These are phyloP conservation scores for Pyronema domesticum DNA, from an alignment of 495 filamentous ascomycete species.

Conservation along the genomic window DNA sequence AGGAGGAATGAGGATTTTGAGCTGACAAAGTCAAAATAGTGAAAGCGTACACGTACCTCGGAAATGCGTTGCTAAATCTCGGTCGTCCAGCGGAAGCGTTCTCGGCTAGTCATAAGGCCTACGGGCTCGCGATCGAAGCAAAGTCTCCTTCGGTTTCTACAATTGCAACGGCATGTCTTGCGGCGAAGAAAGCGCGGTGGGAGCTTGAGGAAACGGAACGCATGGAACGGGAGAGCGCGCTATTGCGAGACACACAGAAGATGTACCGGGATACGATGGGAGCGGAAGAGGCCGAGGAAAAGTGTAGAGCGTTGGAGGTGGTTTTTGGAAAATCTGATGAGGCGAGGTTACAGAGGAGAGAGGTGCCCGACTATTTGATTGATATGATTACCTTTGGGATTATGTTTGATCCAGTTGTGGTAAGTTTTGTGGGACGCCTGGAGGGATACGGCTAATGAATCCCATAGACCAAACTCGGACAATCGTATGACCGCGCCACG, in stretches of 20 bases:
- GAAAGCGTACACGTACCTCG: conserved; percentile 72
- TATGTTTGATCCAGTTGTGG: conserved; percentile 82
- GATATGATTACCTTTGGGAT: conserved; percentile 81
- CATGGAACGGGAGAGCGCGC: conserved; percentile 27
- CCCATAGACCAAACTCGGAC: conserved; percentile 56
- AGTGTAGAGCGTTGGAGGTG: conserved; percentile 35
- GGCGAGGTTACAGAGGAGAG: conserved; percentile 33
- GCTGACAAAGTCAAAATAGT: conserved; percentile 23
- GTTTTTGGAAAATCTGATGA: conserved; percentile 47
- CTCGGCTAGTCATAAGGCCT: conserved; percentile 50
- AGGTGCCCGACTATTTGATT: conserved; percentile 72
- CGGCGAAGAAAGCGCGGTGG: conserved; percentile 64
- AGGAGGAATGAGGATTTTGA: not conserved
- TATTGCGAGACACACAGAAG: conserved; percentile 32
- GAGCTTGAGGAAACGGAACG: conserved; percentile 35
- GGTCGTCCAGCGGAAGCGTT: conserved; percentile 59
- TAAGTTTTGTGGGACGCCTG: conserved; percentile 25
- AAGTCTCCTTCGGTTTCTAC: conserved; percentile 36
- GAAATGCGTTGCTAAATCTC: conserved; percentile 63
- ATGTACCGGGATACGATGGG: conserved; percentile 24
- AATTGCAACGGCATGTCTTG: conserved; percentile 49
- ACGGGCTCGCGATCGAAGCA: conserved; percentile 44
- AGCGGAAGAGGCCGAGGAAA: conserved; percentile 27
- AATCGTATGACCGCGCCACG: conserved; percentile 76
- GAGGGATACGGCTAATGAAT: not conserved